Percentiles rank a stretch among this genome's conserved stretches.
Conservation (phyloP, 2,329 filamentous ascomycete genomes). For the Ciborinia camelliae region DNA sequence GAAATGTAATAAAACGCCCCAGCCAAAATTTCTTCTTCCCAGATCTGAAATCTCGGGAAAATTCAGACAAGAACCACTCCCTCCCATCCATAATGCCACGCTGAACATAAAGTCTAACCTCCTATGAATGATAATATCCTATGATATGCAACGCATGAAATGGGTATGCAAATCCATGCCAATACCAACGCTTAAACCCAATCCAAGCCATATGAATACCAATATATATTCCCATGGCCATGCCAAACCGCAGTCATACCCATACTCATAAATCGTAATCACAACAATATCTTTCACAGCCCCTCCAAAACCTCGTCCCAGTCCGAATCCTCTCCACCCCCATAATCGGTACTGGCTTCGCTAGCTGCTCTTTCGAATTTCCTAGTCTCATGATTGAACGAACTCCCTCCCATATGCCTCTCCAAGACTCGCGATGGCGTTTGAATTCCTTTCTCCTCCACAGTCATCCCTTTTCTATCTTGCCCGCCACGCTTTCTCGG, state of each 20-base stretch:
- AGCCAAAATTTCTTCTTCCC: background rate
- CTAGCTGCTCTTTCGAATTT: slow-evolving; percentile 20
- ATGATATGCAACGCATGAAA: background rate
- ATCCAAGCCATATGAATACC: background rate
- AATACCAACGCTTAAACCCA: background rate
- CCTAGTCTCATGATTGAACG: slow-evolving; percentile 10
- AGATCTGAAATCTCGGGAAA: background rate
- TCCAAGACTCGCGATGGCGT: background rate
- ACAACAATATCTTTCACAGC: background rate
- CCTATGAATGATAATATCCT: background rate
- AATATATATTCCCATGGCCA: background rate
- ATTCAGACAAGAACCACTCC: background rate
- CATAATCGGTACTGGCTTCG: slow-evolving; percentile 34
- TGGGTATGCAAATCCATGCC: background rate
- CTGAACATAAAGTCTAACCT: background rate
- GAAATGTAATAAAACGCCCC: background rate
- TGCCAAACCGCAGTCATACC: background rate
- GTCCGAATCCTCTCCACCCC: slow-evolving; percentile 24
- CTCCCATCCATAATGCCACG: background rate
- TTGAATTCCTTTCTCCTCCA: background rate
- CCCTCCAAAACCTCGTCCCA: background rate
- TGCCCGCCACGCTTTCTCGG: background rate
- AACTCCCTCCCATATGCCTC: background rate
- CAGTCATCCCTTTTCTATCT: too few relatives aligned
- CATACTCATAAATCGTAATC: background rate